A percentile compares a stretch with the other conserved stretches of the same genome.
These are phyloP conservation scores for Clonostachys chloroleuca DNA, from an alignment of 2,329 filamentous ascomycete species.

Conservation along the genomic window DNA sequence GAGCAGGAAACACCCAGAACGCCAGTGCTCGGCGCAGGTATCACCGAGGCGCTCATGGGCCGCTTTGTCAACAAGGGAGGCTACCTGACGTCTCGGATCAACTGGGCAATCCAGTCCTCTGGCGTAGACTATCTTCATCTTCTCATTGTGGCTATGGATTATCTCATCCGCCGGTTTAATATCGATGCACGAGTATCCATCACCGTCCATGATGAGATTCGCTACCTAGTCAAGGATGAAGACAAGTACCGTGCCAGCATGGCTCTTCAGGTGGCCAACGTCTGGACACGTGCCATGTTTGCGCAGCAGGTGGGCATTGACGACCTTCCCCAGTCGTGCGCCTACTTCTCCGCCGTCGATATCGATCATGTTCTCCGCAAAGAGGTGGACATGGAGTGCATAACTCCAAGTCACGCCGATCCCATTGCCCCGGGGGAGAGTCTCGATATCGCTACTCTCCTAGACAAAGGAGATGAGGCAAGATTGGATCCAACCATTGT, in stretches of 20 bases:
- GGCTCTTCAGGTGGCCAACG: constrained; percentile 87
- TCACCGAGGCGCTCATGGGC: constrained; percentile 90
- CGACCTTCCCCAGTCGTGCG: constrained; percentile 89
- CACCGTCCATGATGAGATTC: constrained; percentile 96
- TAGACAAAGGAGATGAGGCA: constrained; percentile 67
- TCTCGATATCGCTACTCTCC: constrained; percentile 74
- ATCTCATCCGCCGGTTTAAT: constrained; percentile 79
- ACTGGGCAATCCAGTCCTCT: constrained; percentile 98
- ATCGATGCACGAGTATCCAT: constrained; percentile 82
- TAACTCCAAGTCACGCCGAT: constrained; percentile 80
- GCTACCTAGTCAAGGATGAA: constrained; percentile 80
- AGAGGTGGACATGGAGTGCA: constrained; percentile 95
- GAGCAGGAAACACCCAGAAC: constrained; percentile 89
- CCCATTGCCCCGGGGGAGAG: constrained; percentile 83
- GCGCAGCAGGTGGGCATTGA: constrained; percentile 94
- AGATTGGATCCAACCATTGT: constrained; percentile 61
- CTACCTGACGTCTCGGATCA: constrained; percentile 94
- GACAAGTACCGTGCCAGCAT: constrained; percentile 89
- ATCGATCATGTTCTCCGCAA: constrained; percentile 95
- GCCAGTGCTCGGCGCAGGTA: constrained; percentile 88
- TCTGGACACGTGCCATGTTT: constrained; percentile 98
- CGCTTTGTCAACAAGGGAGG: constrained; percentile 83
- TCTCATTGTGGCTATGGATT: constrained; percentile 91
- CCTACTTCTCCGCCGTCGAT: constrained; percentile 93
- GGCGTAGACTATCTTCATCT: constrained; percentile 97